Percentiles rank a stretch among this genome's conserved stretches.
Evolutionary conservation across 331 rosid species (phyloP).

Genomic region (Dryas integrifolia): DNA sequence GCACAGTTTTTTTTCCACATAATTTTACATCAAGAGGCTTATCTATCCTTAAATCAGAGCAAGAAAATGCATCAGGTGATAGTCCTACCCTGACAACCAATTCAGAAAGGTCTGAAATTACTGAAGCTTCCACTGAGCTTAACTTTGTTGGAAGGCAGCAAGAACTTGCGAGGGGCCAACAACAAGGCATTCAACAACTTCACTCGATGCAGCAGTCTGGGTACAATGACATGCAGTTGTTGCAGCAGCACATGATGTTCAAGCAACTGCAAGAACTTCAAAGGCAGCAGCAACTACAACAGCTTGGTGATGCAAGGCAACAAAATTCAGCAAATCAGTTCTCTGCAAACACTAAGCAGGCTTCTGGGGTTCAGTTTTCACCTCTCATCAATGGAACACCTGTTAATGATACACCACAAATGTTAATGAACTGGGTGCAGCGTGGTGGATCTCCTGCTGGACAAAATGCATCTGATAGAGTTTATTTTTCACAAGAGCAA

Average conservation of each 20-base stretch:
- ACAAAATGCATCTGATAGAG: slow-evolving; percentile 39
- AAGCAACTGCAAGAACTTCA: slow-evolving; percentile 56
- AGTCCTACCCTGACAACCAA: slow-evolving; percentile 62
- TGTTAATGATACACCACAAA: slow-evolving; percentile 43
- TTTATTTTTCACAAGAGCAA: slow-evolving; percentile 44
- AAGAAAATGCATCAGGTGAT: slow-evolving; percentile 54
- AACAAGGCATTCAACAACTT: slow-evolving; percentile 32
- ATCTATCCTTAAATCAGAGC: slow-evolving; percentile 36
- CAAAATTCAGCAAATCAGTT: slow-evolving; percentile 45
- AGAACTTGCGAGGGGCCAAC: slow-evolving; percentile 44
- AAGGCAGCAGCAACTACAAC: slow-evolving; percentile 55
- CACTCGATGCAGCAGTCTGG: slow-evolving; percentile 56
- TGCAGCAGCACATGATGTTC: slow-evolving; percentile 52
- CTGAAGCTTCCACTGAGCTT: slow-evolving; percentile 51
- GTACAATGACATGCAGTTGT: slow-evolving; percentile 48
- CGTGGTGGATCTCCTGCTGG: slow-evolving; percentile 37
- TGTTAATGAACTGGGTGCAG: slow-evolving; percentile 47
- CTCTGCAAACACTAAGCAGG: slow-evolving; percentile 45
- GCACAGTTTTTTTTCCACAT: slow-evolving; percentile 32
- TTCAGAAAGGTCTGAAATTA: slow-evolving; percentile 58
- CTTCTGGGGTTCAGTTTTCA: slow-evolving; percentile 36
- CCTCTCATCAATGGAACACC: slow-evolving; percentile 48
- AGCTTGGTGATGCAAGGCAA: slow-evolving; percentile 44
- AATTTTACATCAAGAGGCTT: slow-evolving; percentile 31
- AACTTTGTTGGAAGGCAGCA: slow-evolving; percentile 44